Base-by-base conservation (phyloP, 1,284 basidiomycete genomes). In the Porogramme epimiltina region DNA sequence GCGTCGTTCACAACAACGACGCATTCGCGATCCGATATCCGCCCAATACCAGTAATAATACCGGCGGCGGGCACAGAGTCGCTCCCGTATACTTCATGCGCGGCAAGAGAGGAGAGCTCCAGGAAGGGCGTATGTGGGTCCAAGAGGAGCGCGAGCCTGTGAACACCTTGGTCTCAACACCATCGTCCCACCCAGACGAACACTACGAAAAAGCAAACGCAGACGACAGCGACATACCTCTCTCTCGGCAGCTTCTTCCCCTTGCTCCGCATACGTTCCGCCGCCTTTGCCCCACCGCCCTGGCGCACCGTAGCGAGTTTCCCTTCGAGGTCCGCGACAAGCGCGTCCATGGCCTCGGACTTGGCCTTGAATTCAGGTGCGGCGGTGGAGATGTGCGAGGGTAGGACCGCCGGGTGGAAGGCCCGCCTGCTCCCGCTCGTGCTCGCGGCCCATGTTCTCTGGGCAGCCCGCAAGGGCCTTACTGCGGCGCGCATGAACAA, bases 1-100 rank as follows among this genome's bases (percentile, higher is more conserved):
- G 94, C 90, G 66, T 98, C 95, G 70, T 98, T 98, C 36, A 93
- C 90, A 11, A 97, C 86, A 9, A 98, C 73, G 67, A 97, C 86
- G 66, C 93, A 95, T 67, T 95, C 91, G 51, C 83, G 77, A 3
- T 91, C 93, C 18, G 87, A 82, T 44, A 97, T 87, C 49, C 86
- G 74, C 36, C 85, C 85, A 59, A 98, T 90, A 25, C 95, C 95
- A 4, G 94, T 94, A 59, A 98, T 91, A 52, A 98, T 82, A 16
- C 95, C 95, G 1, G 92, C 95, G 0, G 89, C 91, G 11, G 95
- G 94, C 33, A 98, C 84, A 39, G 78, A 73, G 60, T 95, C 85
- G 0, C 84, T 77, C 34, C 34, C 34, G 66, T 98, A 98, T 19
- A 97, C 89, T 16, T 89, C 91, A 64, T 95, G 85, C 11, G 90